Conservation (phyloP, 2,329 filamentous ascomycete genomes). For the Aspergillus proliferans region DNA sequence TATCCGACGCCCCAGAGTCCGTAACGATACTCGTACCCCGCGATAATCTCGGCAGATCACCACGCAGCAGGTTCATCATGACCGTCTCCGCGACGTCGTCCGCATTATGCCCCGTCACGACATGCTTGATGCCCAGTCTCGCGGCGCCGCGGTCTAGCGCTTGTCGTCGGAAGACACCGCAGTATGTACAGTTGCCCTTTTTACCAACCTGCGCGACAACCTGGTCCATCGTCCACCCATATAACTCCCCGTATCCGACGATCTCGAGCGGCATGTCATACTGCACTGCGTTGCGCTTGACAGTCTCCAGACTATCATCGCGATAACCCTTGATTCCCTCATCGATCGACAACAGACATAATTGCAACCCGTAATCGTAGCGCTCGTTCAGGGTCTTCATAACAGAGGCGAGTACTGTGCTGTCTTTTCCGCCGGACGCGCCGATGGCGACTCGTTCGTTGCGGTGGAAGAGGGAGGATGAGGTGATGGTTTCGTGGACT, state of each 20-base stretch:
- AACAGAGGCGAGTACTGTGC: constrained; percentile 88
- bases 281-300: constrained; percentile 85
- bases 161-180: constrained; percentile 90
- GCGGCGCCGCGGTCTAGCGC: constrained; percentile 89
- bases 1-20: constrained; percentile 68
- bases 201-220: constrained; percentile 94
- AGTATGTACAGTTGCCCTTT: constrained; percentile 98
- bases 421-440: constrained; percentile 95
- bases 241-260: constrained; percentile 85
- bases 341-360: constrained; percentile 85
- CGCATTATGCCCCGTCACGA: constrained; percentile 95
- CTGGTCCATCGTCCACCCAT: constrained; percentile 99
- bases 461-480: constrained; percentile 69
- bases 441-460: constrained; percentile 91
- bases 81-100: constrained; percentile 97
- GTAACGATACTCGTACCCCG: constrained; percentile 88
- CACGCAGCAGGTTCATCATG: constrained; percentile 90
- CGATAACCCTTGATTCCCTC: constrained; percentile 97
- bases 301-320: constrained; percentile 92
- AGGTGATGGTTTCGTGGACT: constrained; percentile 84
- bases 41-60: constrained; percentile 79
- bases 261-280: constrained; percentile 90
- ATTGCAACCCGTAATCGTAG: constrained; percentile 75
- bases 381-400: constrained; percentile 91
- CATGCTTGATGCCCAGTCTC: constrained; percentile 78